Conservation (phyloP, 2,329 filamentous ascomycete species). For the Ophiostoma pallidulum region DNA sequence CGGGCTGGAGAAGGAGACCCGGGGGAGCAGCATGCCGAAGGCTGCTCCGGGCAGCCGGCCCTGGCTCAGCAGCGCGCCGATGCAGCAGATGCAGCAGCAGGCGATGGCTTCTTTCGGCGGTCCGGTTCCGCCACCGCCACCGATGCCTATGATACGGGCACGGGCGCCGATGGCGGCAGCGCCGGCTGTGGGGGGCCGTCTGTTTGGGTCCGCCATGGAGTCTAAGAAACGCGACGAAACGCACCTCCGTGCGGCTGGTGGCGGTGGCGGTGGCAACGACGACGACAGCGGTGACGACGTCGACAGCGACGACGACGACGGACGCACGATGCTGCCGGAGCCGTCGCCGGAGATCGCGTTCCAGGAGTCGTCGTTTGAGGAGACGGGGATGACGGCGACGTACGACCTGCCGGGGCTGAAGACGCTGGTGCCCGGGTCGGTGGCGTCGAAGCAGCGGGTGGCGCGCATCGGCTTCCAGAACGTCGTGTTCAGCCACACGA, state of each 20-base stretch:
- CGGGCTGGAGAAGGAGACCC: too few species aligned
- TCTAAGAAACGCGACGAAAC: neutral
- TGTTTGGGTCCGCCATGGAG: too few species aligned
- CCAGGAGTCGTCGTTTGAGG: slow-evolving; percentile 46
- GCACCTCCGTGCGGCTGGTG: too few species aligned
- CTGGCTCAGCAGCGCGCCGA: too few species aligned
- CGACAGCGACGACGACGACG: slow-evolving; percentile 16
- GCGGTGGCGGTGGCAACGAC: neutral
- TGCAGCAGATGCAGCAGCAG: slow-evolving; percentile 4
- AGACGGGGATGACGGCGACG: slow-evolving; percentile 49
- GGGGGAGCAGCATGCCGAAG: too few species aligned
- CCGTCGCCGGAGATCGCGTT: slow-evolving; percentile 30
- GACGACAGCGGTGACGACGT: neutral
- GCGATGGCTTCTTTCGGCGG: neutral
- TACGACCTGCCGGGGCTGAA: slow-evolving; percentile 52
- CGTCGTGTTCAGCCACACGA: slow-evolving; percentile 45
- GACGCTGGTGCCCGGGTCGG: slow-evolving; percentile 43
- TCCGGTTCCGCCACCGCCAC: neutral
- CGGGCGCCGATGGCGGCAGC: too few species aligned
- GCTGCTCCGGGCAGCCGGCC: too few species aligned
- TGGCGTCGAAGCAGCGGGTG: slow-evolving; percentile 49
- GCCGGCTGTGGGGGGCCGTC: too few species aligned
- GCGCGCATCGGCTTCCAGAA: slow-evolving; percentile 39
- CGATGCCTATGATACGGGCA: too few species aligned
- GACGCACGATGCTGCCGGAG: slow-evolving; percentile 17